Base-by-base conservation (phyloP, 2,329 filamentous ascomycete genomes). In the Atkinsonella hypoxylon region DNA sequence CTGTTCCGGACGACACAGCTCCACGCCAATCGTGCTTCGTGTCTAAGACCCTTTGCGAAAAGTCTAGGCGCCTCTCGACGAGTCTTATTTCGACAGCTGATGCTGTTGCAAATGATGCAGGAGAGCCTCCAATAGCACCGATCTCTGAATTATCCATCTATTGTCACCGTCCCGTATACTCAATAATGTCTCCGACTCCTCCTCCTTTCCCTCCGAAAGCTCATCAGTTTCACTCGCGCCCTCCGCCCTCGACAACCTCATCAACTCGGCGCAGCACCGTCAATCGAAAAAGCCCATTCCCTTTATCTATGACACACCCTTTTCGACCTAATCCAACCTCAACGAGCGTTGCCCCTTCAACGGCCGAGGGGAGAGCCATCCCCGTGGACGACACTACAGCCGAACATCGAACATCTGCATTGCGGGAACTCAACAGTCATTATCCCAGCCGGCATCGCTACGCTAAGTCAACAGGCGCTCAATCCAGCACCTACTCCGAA, bases 401-500 rank as follows among this genome's bases (percentile, higher is more conserved):
- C 48, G 71, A 77, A 45, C 69, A 78, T 58, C 74, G 77, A 54
- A 81, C 78, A n/a, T 76, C 75, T 17, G 77, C 79, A 45, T 67
- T 83, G 48, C 76, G 78, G 50, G 76, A 81, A 61, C 69, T 82
- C 53, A 82, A 78, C 63, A 73, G 67, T 59, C 75, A 74, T 57
- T 79, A 77, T 52, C 76, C 78, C 6, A 77, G 74, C 47, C 73
- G 74, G 43, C 77, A 77, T 60, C 74, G 72, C 55, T 79, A 77
- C 68, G 68, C 75, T 53, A 77, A 79, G 62, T 77, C 76, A 22
- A 73, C 74, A 12, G 74, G 75, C 11, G 72, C 78, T 17, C 70
- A 75, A 58, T 79, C 67, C 64, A 78, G 71, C 56, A 82, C 78
- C 39, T 81, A 79, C 59, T 81, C 77, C 3, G 78, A 82, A 54